Conservation (phyloP, 1,139 yeast species). For the Geotrichum fermentans region DNA sequence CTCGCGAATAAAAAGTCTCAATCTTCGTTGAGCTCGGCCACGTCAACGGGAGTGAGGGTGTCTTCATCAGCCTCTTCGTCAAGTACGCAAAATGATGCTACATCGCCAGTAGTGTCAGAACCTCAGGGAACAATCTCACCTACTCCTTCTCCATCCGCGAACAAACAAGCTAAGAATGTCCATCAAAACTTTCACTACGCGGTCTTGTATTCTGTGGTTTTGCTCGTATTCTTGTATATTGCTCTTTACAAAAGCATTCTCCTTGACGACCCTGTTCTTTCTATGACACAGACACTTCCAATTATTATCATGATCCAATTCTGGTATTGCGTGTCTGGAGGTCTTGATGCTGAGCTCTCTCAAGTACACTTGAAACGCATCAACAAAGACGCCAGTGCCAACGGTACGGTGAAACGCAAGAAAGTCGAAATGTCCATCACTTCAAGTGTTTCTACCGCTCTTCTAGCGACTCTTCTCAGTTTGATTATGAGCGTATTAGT, state of each 20-base stretch:
- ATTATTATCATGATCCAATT: constrained; percentile 27
- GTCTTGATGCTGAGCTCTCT: constrained; percentile 20
- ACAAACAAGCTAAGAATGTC: not conserved
- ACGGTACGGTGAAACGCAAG: constrained; percentile 18
- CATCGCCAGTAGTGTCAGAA: not conserved
- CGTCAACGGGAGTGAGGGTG: not conserved
- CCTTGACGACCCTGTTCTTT: constrained; percentile 24
- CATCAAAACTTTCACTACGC: constrained; percentile 19
- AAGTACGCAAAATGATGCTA: not conserved
- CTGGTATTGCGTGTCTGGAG: constrained; percentile 30
- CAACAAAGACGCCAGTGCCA: not conserved
- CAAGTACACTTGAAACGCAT: constrained; percentile 6
- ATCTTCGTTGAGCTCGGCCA: not conserved
- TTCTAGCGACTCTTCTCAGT: constrained; percentile 38
- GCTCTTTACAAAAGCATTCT: constrained; percentile 21
- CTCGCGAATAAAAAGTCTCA: not conserved
- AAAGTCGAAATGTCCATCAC: constrained; percentile 19
- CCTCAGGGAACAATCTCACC: not conserved
- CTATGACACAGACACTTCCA: constrained; percentile 28
- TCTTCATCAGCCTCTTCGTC: not conserved
- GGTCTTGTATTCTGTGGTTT: constrained; percentile 12
- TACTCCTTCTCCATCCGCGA: not conserved
- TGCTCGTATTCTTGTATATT: constrained; percentile 13
- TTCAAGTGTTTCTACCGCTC: constrained; percentile 24
- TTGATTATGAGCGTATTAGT: constrained; percentile 49